These are phyloP conservation scores for Hibiscus mutabilis DNA, from an alignment of 345 rosid species.

Conservation along the genomic window DNA sequence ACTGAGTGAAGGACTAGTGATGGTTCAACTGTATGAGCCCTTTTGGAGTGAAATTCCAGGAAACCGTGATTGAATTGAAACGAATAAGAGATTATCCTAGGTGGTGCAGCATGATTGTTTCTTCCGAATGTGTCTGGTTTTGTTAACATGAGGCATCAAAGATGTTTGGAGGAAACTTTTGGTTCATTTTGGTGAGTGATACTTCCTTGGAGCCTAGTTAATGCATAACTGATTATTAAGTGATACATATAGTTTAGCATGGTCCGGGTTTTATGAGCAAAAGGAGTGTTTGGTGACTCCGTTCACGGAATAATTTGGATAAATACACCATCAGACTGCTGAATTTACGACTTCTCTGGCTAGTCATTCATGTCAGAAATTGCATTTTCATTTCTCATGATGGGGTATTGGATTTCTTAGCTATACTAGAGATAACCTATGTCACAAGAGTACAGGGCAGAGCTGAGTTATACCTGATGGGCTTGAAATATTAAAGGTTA, in stretches of 20 bases:
- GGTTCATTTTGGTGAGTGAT: background rate
- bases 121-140: background rate
- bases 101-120: background rate
- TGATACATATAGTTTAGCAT: background rate
- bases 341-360: background rate
- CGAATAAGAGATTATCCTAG: background rate
- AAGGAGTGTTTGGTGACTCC: background rate
- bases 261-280: background rate
- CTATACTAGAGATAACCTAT: background rate
- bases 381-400: background rate
- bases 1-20: background rate
- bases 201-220: background rate
- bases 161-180: background rate
- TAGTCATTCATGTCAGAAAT: background rate
- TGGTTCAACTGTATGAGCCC: background rate
- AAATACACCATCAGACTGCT: background rate
- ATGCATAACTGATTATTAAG: background rate
- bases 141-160: no score
- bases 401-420: background rate
- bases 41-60: background rate
- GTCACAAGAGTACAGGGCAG: background rate
- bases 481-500: background rate
- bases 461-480: background rate
- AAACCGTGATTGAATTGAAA: background rate
- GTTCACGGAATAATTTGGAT: background rate